Base-by-base conservation (phyloP, 1,284 basidiomycete species). In the Rhizopogon parksii region DNA sequence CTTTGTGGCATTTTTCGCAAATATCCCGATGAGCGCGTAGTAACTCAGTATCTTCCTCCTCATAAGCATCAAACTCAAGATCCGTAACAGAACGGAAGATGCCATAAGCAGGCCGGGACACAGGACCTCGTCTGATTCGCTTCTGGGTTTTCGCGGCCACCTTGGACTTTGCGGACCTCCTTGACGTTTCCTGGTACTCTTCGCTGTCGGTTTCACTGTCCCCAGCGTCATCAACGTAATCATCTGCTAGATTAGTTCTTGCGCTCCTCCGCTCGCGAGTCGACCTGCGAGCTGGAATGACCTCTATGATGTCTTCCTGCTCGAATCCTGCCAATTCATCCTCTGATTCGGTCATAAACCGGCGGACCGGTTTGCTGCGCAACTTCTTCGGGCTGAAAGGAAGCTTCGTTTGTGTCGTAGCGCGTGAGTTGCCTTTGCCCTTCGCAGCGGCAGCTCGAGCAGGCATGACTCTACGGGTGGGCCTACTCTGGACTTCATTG, bases 1-100 rank as follows among this genome's bases (percentile, higher is more conserved):
- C 58, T 30, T 70, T 65, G 49, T 79, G 77, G 56, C 88, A 91
- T 60, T 82, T 89, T 63, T 89, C 87, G 60, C 88, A 91, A 1
- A 76, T 64, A 35, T 67, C 57, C 47, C 86, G 76, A 66, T 91
- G 88, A 7, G 68, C 69, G 19, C 78, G 68, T 47, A 88, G 69
- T n/a, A 73, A 59, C 8, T 68, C 74, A 2, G 71, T 73, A 19
- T 79, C 78, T 38, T 82, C 78, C 50, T 85, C 81, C 5, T 78
- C 77, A 49, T 75, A 70, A 36, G 71, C 71, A 59, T 85, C 82
- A 47, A 76, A 72, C 36, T 79, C 76, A 15, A 85, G 66, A 54
- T 84, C 79, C 1, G 60, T 71, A 19, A 87, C 71, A 32, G 71
- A 62, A 45, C 83, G 82, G 59, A 89, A 73, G 60, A 73, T 70